Evolutionary conservation across 2,329 filamentous ascomycete species (phyloP), one percentile per base, ranked within the genome.

Genomic region (Nemania bipapillata): DNA sequence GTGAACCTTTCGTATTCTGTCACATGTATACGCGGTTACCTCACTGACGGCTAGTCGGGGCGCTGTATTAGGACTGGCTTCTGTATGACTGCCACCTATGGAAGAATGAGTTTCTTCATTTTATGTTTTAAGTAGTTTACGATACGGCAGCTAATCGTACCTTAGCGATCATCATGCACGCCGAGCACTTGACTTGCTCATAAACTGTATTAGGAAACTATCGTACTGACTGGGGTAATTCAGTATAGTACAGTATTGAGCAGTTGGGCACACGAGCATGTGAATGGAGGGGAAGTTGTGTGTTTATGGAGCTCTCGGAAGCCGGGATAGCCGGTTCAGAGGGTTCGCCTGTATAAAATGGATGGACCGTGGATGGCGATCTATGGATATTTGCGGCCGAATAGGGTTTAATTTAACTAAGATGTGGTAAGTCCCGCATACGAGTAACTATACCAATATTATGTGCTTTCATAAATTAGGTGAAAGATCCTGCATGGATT

Each of bases 271-370:
- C 6, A 28, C 8, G 8, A 15, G 20, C 20, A 50, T 26, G 47
- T 22, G 52, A 35, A 35, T 63, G 24, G 61, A 30, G 40, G 50
- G n/a, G n/a, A 56, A 32, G 40, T 26, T 58, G 55, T 47, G 42
- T 47, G 49, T 49, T 22, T 22, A 42, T 20, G 30, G 52, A 24
- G n/a, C 22, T 17, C 4, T 66, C 57, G 64, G 64, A 66, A 57
- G 50, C 49, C 37, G 12, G 37, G 30, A 45, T 50, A 56, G 24
- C 64, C 64, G 64, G 56, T 3, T 28, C 8, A 20, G 30, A 47
- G 22, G 45, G 45, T 8, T 4, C 28, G 8, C 28, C 11, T 50
- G 24, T 17, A 50, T 15, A 28, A 28, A 28, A 24, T 15, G 12
- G 17, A 12, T 17, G 15, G 3, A 17, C 17, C 15, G 17, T 20